Evolutionary conservation across 306 rosid genomes (phyloP).

Genomic region (Sophora flavescens): DNA sequence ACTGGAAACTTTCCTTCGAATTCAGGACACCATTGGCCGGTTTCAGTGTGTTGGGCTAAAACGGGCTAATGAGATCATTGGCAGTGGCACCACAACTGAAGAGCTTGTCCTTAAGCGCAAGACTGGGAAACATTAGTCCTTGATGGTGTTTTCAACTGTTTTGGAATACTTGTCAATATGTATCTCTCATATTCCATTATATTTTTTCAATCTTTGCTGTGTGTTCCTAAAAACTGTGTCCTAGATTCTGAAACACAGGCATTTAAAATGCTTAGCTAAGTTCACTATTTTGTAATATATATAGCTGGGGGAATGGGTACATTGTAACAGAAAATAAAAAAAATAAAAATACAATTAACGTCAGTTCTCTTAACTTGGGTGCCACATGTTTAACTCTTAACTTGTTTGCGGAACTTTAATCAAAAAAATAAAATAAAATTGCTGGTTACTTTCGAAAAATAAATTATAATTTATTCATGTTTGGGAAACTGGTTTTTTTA

Average conservation of each 20-base stretch:
- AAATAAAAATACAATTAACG: too few species aligned
- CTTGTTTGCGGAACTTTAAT: too few species aligned
- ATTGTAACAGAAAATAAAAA: too few species aligned
- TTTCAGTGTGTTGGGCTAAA: conserved; percentile 76
- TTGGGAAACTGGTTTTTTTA: too few species aligned
- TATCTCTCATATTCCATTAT: neutral
- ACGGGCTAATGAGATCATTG: conserved; percentile 89
- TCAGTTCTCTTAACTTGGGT: too few species aligned
- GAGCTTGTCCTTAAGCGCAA: conserved; percentile 80
- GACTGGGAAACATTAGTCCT: conserved; percentile 47
- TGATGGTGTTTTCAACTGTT: conserved; percentile 36
- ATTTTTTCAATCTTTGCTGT: neutral
- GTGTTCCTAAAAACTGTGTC: neutral
- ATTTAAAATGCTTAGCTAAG: neutral
- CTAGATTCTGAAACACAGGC: neutral
- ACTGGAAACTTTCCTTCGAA: conserved; percentile 29
- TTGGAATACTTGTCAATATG: conserved; percentile 1
- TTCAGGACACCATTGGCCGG: conserved; percentile 74
- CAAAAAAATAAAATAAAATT: too few species aligned
- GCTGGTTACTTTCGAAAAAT: too few species aligned
- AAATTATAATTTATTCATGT: too few species aligned
- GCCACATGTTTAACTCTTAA: too few species aligned
- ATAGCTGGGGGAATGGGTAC: too few species aligned
- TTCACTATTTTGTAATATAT: conserved; percentile 20
- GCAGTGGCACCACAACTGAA: conserved; percentile 88